Evolutionary conservation across 83 land plant genomes (phyloP), one percentile per base, ranked within the genome.

Genomic region (Picea abies): DNA sequence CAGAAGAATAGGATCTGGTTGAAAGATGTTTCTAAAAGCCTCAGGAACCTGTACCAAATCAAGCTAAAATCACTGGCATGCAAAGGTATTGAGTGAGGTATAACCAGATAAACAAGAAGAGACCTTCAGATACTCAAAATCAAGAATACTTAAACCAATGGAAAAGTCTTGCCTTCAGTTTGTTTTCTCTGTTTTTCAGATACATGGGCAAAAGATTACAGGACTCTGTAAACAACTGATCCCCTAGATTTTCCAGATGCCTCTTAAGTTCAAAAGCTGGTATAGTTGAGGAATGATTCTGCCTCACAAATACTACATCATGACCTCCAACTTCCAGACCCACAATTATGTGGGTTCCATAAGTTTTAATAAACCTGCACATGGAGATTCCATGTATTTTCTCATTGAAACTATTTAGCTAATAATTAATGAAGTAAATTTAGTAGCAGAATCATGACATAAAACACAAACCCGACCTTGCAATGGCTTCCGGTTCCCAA

Each of bases 291-390:
- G 95, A 90, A 19, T 90, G 87, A 37, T 89, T 91, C 85, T 95
- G 96, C 87, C 80, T 92, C 67, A 95, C 88, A 47, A 90, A 82
- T 20, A 93, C 82, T 80, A 90, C 89, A 81, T 95, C 92, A 23
- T 93, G 92, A 58, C 97, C 97, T 65, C 97, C 97, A 17, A 95
- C 72, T 75, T 88, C 86, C 60, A 93, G 26, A 58, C 93, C 93
- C 39, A 90, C 92, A 72, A 95, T 83, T 32, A 95, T 83, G 77
- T 95, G 97, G 3, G 97, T 95, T 32, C 97, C 97, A 82, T 95
- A 93, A 56, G 84, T 93, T 80, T 87, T 90, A 25, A 95, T 95
- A 78, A 94, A 94, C 76, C 97, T 94, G 90, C 77, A 22, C 11
- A 20, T 35, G 25, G 60, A 44, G 25, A 73, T 9, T 26, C 35